phyloP scores from a whole-genome alignment of 1,284 basidiomycete genomes.

The Ustilago curta region DNA sequence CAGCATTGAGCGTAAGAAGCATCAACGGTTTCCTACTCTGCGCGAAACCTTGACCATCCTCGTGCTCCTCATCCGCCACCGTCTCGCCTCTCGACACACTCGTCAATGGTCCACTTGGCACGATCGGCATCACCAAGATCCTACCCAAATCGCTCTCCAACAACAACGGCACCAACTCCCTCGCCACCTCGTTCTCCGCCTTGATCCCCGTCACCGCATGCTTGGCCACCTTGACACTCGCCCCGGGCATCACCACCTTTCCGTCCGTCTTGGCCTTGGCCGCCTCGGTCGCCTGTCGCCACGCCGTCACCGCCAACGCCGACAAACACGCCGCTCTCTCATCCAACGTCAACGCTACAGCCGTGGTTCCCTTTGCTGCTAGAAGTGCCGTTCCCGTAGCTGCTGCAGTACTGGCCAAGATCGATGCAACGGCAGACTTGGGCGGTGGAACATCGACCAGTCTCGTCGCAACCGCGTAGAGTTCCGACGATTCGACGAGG shows the following conservation, averaged over 20 bases:
- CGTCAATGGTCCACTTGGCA: conserved; percentile 3
- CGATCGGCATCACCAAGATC: conserved; percentile 43
- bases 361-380: background rate
- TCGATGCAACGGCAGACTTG: conserved; percentile 21
- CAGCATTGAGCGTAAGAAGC: conserved; percentile 46
- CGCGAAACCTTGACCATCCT: conserved; percentile 1
- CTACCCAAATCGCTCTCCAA: conserved; percentile 42
- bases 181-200: background rate
- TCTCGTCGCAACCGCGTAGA: conserved; percentile 36
- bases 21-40: conserved; percentile 37
- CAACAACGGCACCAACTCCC: conserved; percentile 34
- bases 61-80: conserved; percentile 8
- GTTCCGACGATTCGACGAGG: conserved; percentile 42
- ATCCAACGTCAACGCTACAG: conserved; percentile 31
- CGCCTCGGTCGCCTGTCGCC: conserved; percentile 31
- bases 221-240: conserved; percentile 21
- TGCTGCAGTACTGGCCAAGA: conserved; percentile 33
- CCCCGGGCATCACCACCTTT: conserved; percentile 21
- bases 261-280: background rate
- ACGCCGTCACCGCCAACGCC: conserved; percentile 36
- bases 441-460: conserved; percentile 21
- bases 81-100: conserved; percentile 21
- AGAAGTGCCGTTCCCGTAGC: conserved; percentile 13
- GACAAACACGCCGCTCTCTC: conserved; percentile 37
- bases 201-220: conserved; percentile 24